Percentiles rank a stretch among this genome's conserved stretches.
Evolutionary conservation across 371 early-diverging fungal species (phyloP).

Genomic region (Globomyces sp.): DNA sequence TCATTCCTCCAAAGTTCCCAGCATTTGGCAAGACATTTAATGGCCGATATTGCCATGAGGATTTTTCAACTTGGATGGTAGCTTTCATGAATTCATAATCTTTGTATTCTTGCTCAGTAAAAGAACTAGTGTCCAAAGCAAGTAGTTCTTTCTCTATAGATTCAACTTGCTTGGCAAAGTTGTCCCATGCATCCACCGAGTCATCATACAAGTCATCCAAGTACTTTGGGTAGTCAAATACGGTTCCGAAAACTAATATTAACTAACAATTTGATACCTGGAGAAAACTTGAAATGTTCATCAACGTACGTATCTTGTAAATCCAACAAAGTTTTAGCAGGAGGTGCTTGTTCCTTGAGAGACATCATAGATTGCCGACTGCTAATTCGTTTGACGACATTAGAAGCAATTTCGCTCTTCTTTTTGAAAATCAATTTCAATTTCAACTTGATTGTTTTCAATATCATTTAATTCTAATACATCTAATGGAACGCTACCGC

Average conservation of each 20-base stretch:
- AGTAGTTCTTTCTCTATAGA: background rate
- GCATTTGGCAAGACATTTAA: background rate
- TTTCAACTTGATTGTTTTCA: too few species aligned
- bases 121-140: background rate
- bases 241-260: conserved; percentile 4
- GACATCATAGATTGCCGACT: background rate
- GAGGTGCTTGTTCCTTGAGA: background rate
- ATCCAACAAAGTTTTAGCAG: background rate
- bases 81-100: background rate
- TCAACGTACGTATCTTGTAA: conserved; percentile 5
- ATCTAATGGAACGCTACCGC: conserved; percentile 30
- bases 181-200: background rate
- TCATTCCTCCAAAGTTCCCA: too few species aligned
- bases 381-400: background rate
- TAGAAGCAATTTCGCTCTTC: too few species aligned
- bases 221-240: conserved; percentile 16
- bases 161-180: background rate
- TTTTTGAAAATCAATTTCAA: too few species aligned
- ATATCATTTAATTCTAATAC: conserved; percentile 23
- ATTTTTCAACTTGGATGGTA: background rate
- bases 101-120: conserved; percentile 6
- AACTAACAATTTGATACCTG: background rate
- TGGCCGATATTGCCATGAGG: background rate
- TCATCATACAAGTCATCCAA: background rate
- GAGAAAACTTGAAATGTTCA: background rate